Conservation (phyloP, 2,329 filamentous ascomycete species). For the Fusarium sp. region DNA sequence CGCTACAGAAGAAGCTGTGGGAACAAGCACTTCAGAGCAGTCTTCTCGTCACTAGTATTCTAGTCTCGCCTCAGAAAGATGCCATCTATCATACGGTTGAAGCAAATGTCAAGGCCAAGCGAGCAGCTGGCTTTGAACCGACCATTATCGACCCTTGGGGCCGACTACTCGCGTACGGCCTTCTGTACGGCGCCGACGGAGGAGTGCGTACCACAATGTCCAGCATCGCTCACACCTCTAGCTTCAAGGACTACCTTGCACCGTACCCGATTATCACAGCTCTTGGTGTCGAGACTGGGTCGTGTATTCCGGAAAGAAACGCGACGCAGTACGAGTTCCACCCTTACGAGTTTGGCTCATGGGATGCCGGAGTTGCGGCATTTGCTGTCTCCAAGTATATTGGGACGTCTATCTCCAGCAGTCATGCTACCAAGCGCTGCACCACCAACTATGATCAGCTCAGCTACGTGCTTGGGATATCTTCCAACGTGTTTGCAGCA, state of each 20-base stretch:
- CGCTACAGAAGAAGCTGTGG: conserved; percentile 1
- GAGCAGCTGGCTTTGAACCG: conserved; percentile 6
- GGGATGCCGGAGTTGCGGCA: conserved; percentile 5
- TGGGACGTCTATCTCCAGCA: not conserved
- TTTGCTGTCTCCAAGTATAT: conserved; percentile 10
- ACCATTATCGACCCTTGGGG: conserved; percentile 21
- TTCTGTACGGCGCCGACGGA: not conserved
- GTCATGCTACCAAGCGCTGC: not conserved
- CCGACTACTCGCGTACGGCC: conserved; percentile 4
- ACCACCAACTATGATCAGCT: conserved; percentile 17
- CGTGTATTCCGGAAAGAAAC: conserved; percentile 6
- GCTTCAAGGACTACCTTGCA: not conserved
- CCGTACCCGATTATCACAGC: conserved; percentile 14
- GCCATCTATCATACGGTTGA: conserved; percentile 2
- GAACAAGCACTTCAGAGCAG: conserved; percentile 7
- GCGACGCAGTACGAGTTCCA: conserved; percentile 15
- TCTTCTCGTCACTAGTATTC: conserved; percentile 14
- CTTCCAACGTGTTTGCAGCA: conserved; percentile 14
- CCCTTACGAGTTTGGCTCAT: conserved; percentile 10
- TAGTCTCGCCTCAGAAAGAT: conserved; percentile 1
- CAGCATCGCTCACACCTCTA: conserved; percentile 4
- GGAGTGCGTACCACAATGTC: conserved; percentile 7
- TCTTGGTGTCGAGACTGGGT: conserved; percentile 7
- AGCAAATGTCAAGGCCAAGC: conserved; percentile 8
- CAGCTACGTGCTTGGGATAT: conserved; percentile 11